Conservation (phyloP, 345 rosid genomes). For the Salix koriyanagi region DNA sequence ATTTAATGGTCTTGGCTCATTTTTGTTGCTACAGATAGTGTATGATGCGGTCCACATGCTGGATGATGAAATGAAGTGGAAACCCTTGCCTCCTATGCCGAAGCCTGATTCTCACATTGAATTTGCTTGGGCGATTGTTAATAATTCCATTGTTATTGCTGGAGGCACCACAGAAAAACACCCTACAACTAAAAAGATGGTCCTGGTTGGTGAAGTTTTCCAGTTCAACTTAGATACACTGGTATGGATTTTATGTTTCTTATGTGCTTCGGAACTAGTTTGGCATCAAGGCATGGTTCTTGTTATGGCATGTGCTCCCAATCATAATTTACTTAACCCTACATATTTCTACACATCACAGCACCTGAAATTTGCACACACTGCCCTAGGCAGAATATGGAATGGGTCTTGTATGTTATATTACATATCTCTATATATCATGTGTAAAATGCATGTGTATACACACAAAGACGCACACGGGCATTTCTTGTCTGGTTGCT, state of each 20-base stretch:
- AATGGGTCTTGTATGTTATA: not conserved
- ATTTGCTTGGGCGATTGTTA: conserved; percentile 89
- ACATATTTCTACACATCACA: not conserved
- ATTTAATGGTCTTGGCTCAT: not conserved
- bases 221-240: conserved; percentile 66
- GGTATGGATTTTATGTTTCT: conserved; percentile 37
- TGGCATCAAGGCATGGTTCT: not conserved
- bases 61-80: conserved; percentile 90
- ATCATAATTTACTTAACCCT: not conserved
- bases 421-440: not conserved
- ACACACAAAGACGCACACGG: not conserved
- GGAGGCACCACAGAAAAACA: conserved; percentile 98
- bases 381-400: not conserved
- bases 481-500: not conserved
- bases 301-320: not conserved
- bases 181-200: conserved; percentile 84
- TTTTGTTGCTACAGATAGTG: conserved; percentile 58
- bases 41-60: conserved; percentile 81
- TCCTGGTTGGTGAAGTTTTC: conserved; percentile 79
- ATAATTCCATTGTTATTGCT: conserved; percentile 71
- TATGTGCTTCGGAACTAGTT: not conserved
- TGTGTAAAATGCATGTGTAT: not conserved
- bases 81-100: conserved; percentile 69
- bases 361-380: not conserved
- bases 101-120: conserved; percentile 94